Evolutionary conservation across 257 asterid genomes (phyloP), one percentile per base, ranked within the genome.

Genomic region (Salvia rosmarinus): DNA sequence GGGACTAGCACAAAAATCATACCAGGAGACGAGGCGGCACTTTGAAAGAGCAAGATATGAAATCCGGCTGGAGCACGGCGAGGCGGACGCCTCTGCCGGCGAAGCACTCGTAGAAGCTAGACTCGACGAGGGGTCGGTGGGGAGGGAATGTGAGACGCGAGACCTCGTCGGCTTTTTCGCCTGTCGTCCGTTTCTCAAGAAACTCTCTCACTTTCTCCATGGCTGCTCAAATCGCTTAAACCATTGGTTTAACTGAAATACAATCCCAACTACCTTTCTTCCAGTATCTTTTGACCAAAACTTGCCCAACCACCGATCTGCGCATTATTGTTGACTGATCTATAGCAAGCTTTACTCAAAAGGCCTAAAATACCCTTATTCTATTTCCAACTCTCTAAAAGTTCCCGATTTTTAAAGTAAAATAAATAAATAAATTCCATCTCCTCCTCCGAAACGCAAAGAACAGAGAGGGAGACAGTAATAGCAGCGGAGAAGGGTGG

Each of bases 11-110:
- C 9, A 6, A 25, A 11, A 25, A 3, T 5, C 85, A 78, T 81
- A 89, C 96, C 11, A 80, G 76, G 80, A 91, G 97, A 57, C 92
- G 96, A 71, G 81, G 82, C 39, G 95, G 96, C 70, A 89, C 97
- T 85, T 75, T 81, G 85, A 87, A 81, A 59, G 93, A 79, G 85
- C 88, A 84, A 40, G 77, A 72, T 77, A 91, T 71, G 59, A 55
- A 73, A 51, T 89, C 93, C n/a, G 84, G 85, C 67, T 79, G 81
- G 74, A 83, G 72, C 62, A 75, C 86, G 79, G 78, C 85, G 72
- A 91, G 85, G 57, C 86, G 84, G 80, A 89, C 75, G 30, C 93
- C 96, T 59, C 84, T 83, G 54, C 81, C 80, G 58, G 79, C 76
- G 77, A 83, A 81, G 63, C 78, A 82, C 81, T 89, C 96, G 76